Evolutionary conservation across 768 basidiomycete genomes (phyloP), one percentile per base, ranked within the genome.

Genomic region (Pisolithus microcarpus): DNA sequence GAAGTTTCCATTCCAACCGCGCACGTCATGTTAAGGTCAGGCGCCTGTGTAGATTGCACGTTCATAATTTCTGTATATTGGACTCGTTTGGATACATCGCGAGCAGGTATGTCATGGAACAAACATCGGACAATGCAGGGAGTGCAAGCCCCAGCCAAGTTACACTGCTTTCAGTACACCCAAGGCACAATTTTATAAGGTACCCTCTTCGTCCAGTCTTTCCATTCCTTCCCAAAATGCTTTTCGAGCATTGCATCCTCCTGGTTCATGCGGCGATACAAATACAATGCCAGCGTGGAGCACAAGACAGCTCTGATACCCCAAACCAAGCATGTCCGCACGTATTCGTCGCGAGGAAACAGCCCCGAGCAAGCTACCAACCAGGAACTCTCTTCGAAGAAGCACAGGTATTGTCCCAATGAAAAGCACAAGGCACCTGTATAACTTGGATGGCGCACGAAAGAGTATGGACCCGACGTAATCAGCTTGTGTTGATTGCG

Each of bases 1-100:
- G 54, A 87, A 88, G 67, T 85, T 87, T 60, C 65, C 70, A 3
- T 87, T 87, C 61, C 66, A 65, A n/a, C 84, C 85, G 0, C 75
- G 72, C 51, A 84, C 80, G 4, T 71, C 72, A 5, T 86, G 85
- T 64, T 87, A 13, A 30, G 13, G 30, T 30, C 9, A 2, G 30
- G 13, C 13, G 34, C 5, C 13, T 5, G 13, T 34, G 34, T 11
- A 11, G 11, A 15, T 15, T 34, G 13, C 34, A 34, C 13, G 34
- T 34, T 34, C 39, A 40, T 40, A 2, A 34, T 34, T 15, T 34
- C 11, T 34, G 34, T 34, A 34, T 15, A 13, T 5, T 15, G 34
- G 34, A 15, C 13, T 11, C 11, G 5, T 40, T 4, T 30, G 30
- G 30, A 30, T 10, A 9, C 8, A 9, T 30, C 8, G 10, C 30